These are phyloP conservation scores for Nannochloropsis salina DNA, from an alignment of 108 stramenopile species.

Conservation along the genomic window DNA sequence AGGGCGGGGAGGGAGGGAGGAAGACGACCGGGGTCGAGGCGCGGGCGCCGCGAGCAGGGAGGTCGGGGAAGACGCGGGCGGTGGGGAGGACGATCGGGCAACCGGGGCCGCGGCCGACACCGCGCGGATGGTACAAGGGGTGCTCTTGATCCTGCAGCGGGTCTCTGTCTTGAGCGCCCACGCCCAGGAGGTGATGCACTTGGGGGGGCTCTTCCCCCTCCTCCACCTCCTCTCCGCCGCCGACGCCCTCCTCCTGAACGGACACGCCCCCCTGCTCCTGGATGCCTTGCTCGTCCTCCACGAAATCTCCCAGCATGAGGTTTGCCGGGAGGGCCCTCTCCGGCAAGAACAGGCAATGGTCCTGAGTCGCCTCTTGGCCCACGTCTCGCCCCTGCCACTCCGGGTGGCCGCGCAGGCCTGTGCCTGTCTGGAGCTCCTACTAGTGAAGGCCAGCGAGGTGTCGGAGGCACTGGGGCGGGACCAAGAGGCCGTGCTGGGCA, in stretches of 20 bases:
- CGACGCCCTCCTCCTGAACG: not conserved
- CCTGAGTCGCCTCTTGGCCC: not conserved
- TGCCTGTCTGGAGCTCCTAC: not conserved
- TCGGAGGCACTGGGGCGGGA: not conserved
- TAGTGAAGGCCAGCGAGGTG: not conserved
- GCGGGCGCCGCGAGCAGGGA: no score
- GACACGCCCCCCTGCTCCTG: not conserved
- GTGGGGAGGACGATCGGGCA: not conserved
- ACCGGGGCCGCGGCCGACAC: not conserved
- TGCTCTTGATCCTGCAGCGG: not conserved
- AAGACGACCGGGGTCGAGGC: not conserved
- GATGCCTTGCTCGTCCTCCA: not conserved
- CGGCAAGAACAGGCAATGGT: not conserved
- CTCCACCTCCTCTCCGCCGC: not conserved
- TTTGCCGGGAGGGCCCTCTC: not conserved
- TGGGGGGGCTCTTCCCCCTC: slow-evolving; percentile 3
- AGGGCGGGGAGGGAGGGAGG: not conserved
- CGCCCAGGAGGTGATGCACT: not conserved
- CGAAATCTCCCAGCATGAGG: slow-evolving; percentile 7
- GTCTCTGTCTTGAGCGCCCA: not conserved
- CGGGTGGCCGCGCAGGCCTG: not conserved
- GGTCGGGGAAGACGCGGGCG: no score
- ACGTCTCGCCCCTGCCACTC: not conserved
- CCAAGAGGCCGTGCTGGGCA: not conserved
- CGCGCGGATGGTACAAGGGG: not conserved